phyloP scores from a whole-genome alignment of 202 grass and related monocot species.

The Digitaria exilis region DNA sequence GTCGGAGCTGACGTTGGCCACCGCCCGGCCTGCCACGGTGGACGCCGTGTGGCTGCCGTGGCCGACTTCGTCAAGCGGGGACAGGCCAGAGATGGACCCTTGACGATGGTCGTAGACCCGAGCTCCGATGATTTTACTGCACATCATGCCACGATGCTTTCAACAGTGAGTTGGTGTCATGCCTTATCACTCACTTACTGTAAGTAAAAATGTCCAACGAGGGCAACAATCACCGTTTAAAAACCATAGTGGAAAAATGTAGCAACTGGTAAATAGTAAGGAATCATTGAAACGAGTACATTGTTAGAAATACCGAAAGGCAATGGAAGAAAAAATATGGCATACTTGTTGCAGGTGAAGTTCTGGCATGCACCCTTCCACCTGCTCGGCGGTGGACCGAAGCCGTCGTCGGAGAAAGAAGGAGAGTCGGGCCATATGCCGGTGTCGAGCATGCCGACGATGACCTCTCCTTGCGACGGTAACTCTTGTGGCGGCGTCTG shows the following conservation, averaged over 20 bases:
- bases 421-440: no score
- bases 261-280: no score
- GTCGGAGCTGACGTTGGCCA: no score
- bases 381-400: neutral
- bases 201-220: no score
- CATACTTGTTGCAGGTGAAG: slow-evolving; percentile 56
- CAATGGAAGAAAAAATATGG: no score
- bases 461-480: no score
- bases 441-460: no score
- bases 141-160: neutral
- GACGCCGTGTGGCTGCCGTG: slow-evolving; percentile 43
- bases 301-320: no score
- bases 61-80: slow-evolving; percentile 34
- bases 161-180: neutral
- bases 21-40: slow-evolving; percentile 32
- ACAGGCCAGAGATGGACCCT: neutral
- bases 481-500: neutral
- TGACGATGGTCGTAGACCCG: neutral
- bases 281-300: no score
- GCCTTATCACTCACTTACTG: no score
- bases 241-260: no score
- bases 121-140: slow-evolving; percentile 46
- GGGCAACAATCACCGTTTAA: no score
- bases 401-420: neutral
- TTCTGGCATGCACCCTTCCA: neutral